Percentiles rank a stretch among this genome's conserved stretches.
Evolutionary conservation across 371 early-diverging fungal species (phyloP).

Genomic region (Saksenaea oblongispora): DNA sequence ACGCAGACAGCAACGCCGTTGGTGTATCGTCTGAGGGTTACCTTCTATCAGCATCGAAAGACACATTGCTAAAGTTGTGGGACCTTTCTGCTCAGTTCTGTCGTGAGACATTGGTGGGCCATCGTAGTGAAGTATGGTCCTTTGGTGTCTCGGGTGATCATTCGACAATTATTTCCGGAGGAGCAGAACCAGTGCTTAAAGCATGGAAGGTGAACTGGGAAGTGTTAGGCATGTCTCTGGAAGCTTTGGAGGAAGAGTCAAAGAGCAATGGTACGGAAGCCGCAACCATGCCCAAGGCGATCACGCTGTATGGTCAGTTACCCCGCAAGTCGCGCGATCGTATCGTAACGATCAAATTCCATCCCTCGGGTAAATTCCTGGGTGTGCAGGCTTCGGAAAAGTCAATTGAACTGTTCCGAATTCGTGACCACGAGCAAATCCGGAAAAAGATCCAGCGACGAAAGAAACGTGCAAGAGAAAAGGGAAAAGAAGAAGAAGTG

Average conservation of each 20-base stretch:
- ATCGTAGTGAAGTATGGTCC: constrained; percentile 93
- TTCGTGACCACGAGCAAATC: constrained; percentile 76
- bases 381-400: constrained; percentile 82
- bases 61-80: constrained; percentile 95
- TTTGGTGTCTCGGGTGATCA: constrained; percentile 67
- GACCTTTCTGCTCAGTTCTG: constrained; percentile 92
- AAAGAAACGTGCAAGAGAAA: constrained; percentile 80
- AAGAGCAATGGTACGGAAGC: constrained; percentile 36
- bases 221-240: constrained; percentile 44
- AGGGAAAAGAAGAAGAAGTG: constrained; percentile 57
- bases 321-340: constrained; percentile 84
- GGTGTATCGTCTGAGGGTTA: constrained; percentile 58
- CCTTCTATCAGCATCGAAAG: constrained; percentile 88
- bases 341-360: constrained; percentile 72
- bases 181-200: constrained; percentile 80
- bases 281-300: constrained; percentile 51
- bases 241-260: constrained; percentile 36
- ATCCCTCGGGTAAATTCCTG: constrained; percentile 73
- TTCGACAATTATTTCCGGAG: constrained; percentile 79
- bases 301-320: constrained; percentile 73
- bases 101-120: constrained; percentile 91
- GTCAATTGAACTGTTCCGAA: constrained; percentile 79
- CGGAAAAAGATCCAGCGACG: constrained; percentile 82
- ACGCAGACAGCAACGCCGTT: constrained; percentile 35
- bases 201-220: constrained; percentile 85